Evolutionary conservation across 805 yeast genomes (phyloP).

Genomic region (Spathaspora arborariae): DNA sequence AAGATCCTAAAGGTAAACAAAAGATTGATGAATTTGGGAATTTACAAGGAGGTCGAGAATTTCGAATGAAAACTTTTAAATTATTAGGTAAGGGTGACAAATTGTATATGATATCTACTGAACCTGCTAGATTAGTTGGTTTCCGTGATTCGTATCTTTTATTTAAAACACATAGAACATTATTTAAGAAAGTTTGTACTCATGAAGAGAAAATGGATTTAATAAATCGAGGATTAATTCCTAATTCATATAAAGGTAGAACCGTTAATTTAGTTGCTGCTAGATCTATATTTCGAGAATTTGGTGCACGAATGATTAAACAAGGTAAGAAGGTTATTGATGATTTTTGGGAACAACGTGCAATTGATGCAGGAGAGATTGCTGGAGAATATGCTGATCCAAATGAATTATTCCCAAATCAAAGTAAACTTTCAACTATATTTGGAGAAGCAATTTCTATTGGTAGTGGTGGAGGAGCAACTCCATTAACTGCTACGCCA

Average conservation of each 20-base stretch:
- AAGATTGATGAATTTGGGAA: slow-evolving; percentile 70
- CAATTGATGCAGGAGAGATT: slow-evolving; percentile 57
- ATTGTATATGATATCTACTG: slow-evolving; percentile 87
- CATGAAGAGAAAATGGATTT: slow-evolving; percentile 81
- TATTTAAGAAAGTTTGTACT: slow-evolving; percentile 68
- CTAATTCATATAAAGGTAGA: slow-evolving; percentile 87
- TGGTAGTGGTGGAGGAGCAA: slow-evolving; percentile 20
- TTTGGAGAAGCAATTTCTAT: slow-evolving; percentile 38
- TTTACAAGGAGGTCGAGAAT: slow-evolving; percentile 69
- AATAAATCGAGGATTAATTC: slow-evolving; percentile 75
- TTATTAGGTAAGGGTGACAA: slow-evolving; percentile 63
- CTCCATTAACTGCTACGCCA: slow-evolving; percentile 31
- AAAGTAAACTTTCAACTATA: slow-evolving; percentile 27
- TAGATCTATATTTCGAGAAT: slow-evolving; percentile 81
- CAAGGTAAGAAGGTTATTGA: slow-evolving; percentile 80
- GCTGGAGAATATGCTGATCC: slow-evolving; percentile 74
- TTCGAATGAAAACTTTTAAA: slow-evolving; percentile 66
- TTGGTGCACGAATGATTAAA: slow-evolving; percentile 79
- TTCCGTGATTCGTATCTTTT: slow-evolving; percentile 87
- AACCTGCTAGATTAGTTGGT: slow-evolving; percentile 93
- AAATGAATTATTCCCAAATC: slow-evolving; percentile 43
- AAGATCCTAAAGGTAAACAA: slow-evolving; percentile 72
- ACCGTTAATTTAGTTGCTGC: slow-evolving; percentile 90
- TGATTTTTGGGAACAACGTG: slow-evolving; percentile 77
- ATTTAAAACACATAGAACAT: slow-evolving; percentile 77